A percentile compares a stretch with the other conserved stretches of the same genome.
Conservation (phyloP, 2,329 filamentous ascomycete species). For the Scedosporium minutisporum region DNA sequence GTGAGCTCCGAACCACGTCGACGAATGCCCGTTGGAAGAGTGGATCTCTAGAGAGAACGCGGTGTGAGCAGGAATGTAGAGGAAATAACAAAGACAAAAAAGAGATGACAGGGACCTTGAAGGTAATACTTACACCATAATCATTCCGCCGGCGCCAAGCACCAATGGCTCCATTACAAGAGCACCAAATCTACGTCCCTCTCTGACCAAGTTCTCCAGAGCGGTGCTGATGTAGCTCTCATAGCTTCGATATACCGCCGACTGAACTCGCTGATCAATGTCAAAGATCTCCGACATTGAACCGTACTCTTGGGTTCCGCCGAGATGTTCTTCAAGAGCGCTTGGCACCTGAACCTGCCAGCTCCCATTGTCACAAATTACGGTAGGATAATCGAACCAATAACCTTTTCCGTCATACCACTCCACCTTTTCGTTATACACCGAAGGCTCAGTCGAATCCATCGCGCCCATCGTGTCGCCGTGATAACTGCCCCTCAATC, state of each 20-base stretch:
- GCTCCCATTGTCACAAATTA: conserved; percentile 54
- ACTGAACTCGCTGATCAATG: conserved; percentile 34
- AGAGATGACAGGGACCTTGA: neutral
- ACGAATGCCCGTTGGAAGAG: conserved; percentile 69
- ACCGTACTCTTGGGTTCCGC: conserved; percentile 30
- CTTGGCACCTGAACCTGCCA: conserved; percentile 56
- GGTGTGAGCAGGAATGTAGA: neutral
- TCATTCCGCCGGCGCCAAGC: conserved; percentile 76
- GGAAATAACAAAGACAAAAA: neutral
- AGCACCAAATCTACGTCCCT: conserved; percentile 63
- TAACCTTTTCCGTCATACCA: conserved; percentile 73
- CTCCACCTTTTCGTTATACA: conserved; percentile 73
- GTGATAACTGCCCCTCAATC: conserved; percentile 73
- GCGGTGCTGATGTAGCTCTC: conserved; percentile 49
- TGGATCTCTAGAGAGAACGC: conserved; percentile 50
- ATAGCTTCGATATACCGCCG: conserved; percentile 24
- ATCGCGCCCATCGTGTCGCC: conserved; percentile 84
- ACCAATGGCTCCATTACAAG: conserved; percentile 73
- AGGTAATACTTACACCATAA: conserved; percentile 52
- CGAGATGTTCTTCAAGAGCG: conserved; percentile 33
- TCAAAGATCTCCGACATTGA: conserved; percentile 52
- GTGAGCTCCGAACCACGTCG: conserved; percentile 51
- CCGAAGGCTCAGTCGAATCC: conserved; percentile 71
- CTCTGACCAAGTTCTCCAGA: conserved; percentile 38
- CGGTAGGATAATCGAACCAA: conserved; percentile 72